Evolutionary conservation across 768 basidiomycete genomes (phyloP).

Genomic region (Suillus subaureus): DNA sequence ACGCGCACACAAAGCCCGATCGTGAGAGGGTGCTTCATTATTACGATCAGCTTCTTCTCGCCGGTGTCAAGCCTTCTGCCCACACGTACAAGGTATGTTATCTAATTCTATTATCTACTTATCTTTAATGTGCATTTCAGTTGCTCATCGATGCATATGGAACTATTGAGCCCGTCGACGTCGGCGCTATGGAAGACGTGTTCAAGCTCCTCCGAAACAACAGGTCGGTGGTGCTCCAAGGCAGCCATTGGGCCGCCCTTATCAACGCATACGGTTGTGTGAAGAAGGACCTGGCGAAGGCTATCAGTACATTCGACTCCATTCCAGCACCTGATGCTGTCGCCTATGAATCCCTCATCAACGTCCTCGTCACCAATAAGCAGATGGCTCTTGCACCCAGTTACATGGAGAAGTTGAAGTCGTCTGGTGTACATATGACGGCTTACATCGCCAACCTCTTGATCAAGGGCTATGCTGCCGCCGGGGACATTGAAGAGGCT

Average conservation of each 20-base stretch:
- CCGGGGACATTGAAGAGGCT: slow-evolving; percentile 70
- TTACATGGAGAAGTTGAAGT: slow-evolving; percentile 64
- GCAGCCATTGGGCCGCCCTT: slow-evolving; percentile 79
- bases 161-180: slow-evolving; percentile 79
- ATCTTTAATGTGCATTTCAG: slow-evolving; percentile 36
- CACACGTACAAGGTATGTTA: slow-evolving; percentile 89
- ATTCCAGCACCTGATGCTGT: slow-evolving; percentile 81
- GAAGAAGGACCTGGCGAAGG: slow-evolving; percentile 73
- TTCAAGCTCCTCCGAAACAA: slow-evolving; percentile 61
- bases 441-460: slow-evolving; percentile 86
- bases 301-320: slow-evolving; percentile 75
- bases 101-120: neutral
- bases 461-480: slow-evolving; percentile 65
- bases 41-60: slow-evolving; percentile 63
- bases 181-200: slow-evolving; percentile 66
- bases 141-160: slow-evolving; percentile 91
- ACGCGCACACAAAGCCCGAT: slow-evolving; percentile 88
- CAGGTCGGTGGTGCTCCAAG: slow-evolving; percentile 37
- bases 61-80: slow-evolving; percentile 71
- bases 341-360: slow-evolving; percentile 88
- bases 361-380: slow-evolving; percentile 77
- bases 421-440: slow-evolving; percentile 78
- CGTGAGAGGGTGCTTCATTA: slow-evolving; percentile 76
- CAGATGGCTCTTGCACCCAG: slow-evolving; percentile 75
- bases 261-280: slow-evolving; percentile 90